Evolutionary conservation across 805 yeast genomes (phyloP).

Genomic region (Yarrowia sp.): DNA sequence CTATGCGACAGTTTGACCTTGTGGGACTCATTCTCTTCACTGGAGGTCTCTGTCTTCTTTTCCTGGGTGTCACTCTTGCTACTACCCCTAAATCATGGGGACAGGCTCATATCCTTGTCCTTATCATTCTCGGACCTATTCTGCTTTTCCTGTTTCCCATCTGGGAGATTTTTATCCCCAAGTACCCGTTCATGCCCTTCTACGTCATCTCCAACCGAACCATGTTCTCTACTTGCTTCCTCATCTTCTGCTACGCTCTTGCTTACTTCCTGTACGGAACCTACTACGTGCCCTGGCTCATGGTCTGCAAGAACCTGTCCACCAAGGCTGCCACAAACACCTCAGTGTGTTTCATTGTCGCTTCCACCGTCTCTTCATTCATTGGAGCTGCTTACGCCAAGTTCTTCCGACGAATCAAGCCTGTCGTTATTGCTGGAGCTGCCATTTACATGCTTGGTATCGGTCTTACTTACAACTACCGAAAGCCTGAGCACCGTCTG

Average conservation of each 20-base stretch:
- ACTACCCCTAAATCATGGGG: slow-evolving; percentile 57
- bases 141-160: slow-evolving; percentile 56
- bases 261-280: slow-evolving; percentile 31
- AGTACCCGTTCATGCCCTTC: slow-evolving; percentile 66
- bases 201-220: slow-evolving; percentile 60
- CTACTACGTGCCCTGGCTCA: slow-evolving; percentile 27
- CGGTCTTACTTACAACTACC: slow-evolving; percentile 57
- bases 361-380: slow-evolving; percentile 16
- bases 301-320: slow-evolving; percentile 26
- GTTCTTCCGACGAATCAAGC: slow-evolving; percentile 52
- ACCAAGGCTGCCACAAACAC: slow-evolving; percentile 26
- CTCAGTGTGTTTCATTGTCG: slow-evolving; percentile 14
- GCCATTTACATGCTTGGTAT: slow-evolving; percentile 57
- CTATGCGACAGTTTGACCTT: slow-evolving; percentile 63
- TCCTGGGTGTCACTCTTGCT: slow-evolving; percentile 73
- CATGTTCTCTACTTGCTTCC: neutral
- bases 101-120: slow-evolving; percentile 62
- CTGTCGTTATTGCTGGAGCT: slow-evolving; percentile 59
- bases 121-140: slow-evolving; percentile 65
- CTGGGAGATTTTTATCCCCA: slow-evolving; percentile 41
- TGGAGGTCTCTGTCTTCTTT: slow-evolving; percentile 58
- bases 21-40: slow-evolving; percentile 58
- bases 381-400: slow-evolving; percentile 4
- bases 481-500: slow-evolving; percentile 51
- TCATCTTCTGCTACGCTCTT: slow-evolving; percentile 36